Conservation (phyloP, 2,329 filamentous ascomycete species). For the Penicillium rolfsii region DNA sequence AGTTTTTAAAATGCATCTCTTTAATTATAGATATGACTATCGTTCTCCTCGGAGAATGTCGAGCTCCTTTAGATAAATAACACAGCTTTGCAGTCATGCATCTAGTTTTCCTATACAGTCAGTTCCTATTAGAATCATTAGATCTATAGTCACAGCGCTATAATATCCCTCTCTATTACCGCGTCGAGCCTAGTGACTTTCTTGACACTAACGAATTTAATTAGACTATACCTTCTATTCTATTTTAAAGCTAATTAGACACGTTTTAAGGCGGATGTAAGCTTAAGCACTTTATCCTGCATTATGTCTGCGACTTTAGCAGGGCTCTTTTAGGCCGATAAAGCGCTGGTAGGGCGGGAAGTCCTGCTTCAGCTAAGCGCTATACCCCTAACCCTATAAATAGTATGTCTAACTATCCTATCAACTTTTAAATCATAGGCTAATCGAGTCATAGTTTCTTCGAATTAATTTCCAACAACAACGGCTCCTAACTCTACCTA, state of each 20-base stretch:
- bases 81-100: conserved; percentile 1
- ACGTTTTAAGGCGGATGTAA: background rate
- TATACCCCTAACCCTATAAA: background rate
- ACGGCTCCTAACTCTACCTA: background rate
- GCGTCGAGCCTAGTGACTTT: conserved; percentile 4
- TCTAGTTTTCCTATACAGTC: background rate
- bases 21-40: no score
- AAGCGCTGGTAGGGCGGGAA: conserved; percentile 1
- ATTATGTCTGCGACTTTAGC: conserved; percentile 1
- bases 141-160: background rate
- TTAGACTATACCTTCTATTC: background rate
- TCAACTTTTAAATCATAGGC: background rate
- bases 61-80: conserved; percentile 2
- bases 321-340: conserved; percentile 1
- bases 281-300: background rate
- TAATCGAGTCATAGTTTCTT: conserved; percentile 1
- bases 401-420: background rate
- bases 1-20: conserved; percentile 4
- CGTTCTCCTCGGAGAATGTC: background rate
- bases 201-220: background rate
- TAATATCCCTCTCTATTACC: conserved; percentile 1
- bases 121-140: conserved; percentile 1
- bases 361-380: background rate
- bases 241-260: conserved; percentile 1
- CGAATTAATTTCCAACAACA: conserved; percentile 3